A percentile compares a stretch with the other conserved stretches of the same genome.
Conservation (phyloP, 164 flowering plant species). For the Annona squamosa region DNA sequence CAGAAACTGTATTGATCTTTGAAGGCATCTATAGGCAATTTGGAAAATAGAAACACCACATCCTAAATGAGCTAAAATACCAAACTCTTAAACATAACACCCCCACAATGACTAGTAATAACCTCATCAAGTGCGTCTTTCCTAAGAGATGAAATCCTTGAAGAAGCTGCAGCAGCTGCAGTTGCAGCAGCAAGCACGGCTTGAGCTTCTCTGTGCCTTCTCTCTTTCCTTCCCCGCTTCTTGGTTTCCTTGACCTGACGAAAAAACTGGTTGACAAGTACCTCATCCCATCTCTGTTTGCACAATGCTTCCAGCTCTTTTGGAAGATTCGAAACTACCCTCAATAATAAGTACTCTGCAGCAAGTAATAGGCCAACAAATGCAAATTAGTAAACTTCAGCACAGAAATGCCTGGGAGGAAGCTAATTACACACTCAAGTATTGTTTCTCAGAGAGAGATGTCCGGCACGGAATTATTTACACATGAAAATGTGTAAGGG, state of each 20-base stretch:
- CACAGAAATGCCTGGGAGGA: neutral
- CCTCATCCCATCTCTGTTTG: conserved; percentile 72
- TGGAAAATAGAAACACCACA: neutral
- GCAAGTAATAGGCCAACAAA: conserved; percentile 1
- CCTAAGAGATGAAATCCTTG: conserved; percentile 70
- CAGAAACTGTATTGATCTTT: conserved; percentile 33
- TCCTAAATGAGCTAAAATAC: neutral
- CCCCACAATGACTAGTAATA: conserved; percentile 45
- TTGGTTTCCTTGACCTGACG: conserved; percentile 68
- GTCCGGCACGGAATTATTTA: too few species aligned
- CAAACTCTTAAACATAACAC: conserved; percentile 8
- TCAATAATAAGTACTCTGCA: conserved; percentile 67
- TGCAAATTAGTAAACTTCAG: neutral
- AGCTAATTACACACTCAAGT: too few species aligned
- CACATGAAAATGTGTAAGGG: too few species aligned
- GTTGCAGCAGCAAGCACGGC: conserved; percentile 95
- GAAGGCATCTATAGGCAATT: conserved; percentile 31
- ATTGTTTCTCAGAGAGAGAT: too few species aligned
- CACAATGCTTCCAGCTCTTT: conserved; percentile 53
- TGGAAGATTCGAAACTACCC: conserved; percentile 57
- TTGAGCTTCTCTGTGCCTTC: conserved; percentile 84
- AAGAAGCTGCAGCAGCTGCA: conserved; percentile 95
- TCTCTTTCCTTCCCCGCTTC: conserved; percentile 90
- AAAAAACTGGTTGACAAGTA: conserved; percentile 67
- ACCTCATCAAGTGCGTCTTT: conserved; percentile 68